Percentiles rank a stretch among this genome's conserved stretches.
Evolutionary conservation across 2,329 filamentous ascomycete species (phyloP).

Genomic region (Madurella fahalii): DNA sequence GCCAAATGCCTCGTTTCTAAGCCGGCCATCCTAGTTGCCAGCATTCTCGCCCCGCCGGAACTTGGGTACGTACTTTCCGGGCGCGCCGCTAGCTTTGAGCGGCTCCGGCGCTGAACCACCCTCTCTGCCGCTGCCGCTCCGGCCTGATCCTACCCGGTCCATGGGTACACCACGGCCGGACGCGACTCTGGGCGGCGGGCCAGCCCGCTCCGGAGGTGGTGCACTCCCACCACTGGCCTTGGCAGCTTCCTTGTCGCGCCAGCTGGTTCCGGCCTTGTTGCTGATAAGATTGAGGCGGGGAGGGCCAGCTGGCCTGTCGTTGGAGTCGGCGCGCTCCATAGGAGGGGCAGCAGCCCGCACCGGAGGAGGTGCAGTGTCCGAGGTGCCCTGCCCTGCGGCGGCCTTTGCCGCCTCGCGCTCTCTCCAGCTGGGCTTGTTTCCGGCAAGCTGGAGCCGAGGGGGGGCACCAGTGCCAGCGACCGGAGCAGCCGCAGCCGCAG

Average conservation of each 20-base stretch:
- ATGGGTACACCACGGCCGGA: slow-evolving; percentile 40
- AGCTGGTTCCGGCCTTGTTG: slow-evolving; percentile 45
- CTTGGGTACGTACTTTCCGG: slow-evolving; percentile 58
- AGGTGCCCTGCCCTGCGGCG: slow-evolving; percentile 31
- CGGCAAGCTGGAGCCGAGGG: slow-evolving; percentile 58
- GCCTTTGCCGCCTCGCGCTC: slow-evolving; percentile 60
- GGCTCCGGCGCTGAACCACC: slow-evolving; percentile 45
- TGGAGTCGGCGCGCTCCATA: slow-evolving; percentile 42
- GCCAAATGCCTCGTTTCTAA: not conserved
- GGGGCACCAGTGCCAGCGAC: slow-evolving; percentile 41
- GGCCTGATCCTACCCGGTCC: slow-evolving; percentile 42
- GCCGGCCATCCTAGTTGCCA: slow-evolving; percentile 16
- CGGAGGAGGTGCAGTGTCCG: slow-evolving; percentile 27
- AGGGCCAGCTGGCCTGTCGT: slow-evolving; percentile 40
- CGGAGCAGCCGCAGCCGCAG: slow-evolving; percentile 5
- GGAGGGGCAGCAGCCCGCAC: slow-evolving; percentile 30
- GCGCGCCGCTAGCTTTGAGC: slow-evolving; percentile 48
- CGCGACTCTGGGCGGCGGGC: slow-evolving; percentile 29
- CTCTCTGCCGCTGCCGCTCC: slow-evolving; percentile 35
- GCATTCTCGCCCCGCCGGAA: slow-evolving; percentile 27
- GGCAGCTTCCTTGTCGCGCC: slow-evolving; percentile 58
- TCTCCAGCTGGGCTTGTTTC: slow-evolving; percentile 65
- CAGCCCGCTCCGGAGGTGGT: slow-evolving; percentile 23
- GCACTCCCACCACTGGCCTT: slow-evolving; percentile 32
- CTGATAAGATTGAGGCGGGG: slow-evolving; percentile 53